These are phyloP conservation scores for Fusarium mexicanum DNA, from an alignment of 2,329 filamentous ascomycete genomes.

Conservation along the genomic window DNA sequence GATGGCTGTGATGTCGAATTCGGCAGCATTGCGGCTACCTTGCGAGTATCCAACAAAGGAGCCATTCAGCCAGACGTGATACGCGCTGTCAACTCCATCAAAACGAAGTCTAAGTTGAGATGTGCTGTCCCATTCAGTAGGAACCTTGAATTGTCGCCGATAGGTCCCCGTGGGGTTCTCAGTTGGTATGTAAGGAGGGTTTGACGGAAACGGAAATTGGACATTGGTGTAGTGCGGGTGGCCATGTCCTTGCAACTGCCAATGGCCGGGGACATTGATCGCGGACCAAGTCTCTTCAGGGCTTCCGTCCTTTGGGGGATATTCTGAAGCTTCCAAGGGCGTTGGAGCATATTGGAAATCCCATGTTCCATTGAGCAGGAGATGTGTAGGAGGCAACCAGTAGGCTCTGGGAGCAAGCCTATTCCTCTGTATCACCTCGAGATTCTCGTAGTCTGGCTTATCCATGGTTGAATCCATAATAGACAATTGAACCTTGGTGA, in stretches of 20 bases:
- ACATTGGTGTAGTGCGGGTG: conserved; percentile 16
- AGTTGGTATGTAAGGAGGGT: conserved; percentile 4
- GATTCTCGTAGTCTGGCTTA: conserved; percentile 13
- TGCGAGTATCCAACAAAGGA: conserved; percentile 8
- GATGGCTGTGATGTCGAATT: background rate
- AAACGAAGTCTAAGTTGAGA: conserved; percentile 4
- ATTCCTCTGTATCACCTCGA: conserved; percentile 12
- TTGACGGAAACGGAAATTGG: conserved; percentile 10
- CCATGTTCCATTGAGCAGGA: conserved; percentile 13
- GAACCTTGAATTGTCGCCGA: background rate
- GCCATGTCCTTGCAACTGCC: conserved; percentile 11
- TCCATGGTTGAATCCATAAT: background rate
- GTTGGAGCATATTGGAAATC: conserved; percentile 11
- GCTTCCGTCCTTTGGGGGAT: background rate
- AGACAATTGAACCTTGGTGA: accelerated
- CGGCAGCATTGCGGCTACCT: conserved; percentile 11
- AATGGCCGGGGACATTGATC: conserved; percentile 1
- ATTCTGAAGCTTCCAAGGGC: background rate
- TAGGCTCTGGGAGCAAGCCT: conserved; percentile 4
- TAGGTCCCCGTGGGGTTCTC: conserved; percentile 11
- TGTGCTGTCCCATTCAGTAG: background rate
- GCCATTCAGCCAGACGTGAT: conserved; percentile 12
- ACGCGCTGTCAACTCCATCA: conserved; percentile 10
- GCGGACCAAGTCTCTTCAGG: background rate
- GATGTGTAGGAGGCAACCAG: conserved; percentile 8